A percentile compares a stretch with the other conserved stretches of the same genome.
Evolutionary conservation across 331 rosid genomes (phyloP).

Genomic region (Spiraea crenata): DNA sequence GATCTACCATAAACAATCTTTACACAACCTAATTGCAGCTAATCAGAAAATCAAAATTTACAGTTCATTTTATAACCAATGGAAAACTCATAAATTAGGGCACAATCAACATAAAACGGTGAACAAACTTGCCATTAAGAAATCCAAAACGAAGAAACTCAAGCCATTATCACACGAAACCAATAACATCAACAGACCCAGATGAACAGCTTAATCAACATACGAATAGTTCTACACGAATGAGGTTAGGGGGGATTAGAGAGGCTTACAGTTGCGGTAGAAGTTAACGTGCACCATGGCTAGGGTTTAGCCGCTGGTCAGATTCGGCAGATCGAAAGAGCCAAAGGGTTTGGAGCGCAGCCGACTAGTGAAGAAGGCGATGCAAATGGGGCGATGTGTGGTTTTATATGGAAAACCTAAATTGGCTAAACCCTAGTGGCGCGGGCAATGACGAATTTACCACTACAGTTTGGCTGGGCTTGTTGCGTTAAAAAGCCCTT

Average conservation of each 20-base stretch:
- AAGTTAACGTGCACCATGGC: conserved; percentile 41
- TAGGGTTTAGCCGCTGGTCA: conserved; percentile 6
- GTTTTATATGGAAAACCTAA: conserved; percentile 20
- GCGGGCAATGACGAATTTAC: conserved; percentile 11
- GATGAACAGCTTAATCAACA: background rate
- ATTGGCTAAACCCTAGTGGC: conserved; percentile 13
- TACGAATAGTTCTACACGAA: background rate
- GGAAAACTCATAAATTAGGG: background rate
- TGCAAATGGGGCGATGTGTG: background rate
- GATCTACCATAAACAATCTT: background rate
- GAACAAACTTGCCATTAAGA: too few species aligned
- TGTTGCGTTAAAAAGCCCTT: background rate
- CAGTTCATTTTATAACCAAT: too few species aligned
- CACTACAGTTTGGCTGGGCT: background rate
- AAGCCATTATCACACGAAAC: background rate
- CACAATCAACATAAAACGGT: background rate
- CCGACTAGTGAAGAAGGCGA: background rate
- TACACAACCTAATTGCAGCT: background rate
- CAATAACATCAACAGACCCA: background rate
- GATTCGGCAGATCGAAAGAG: background rate
- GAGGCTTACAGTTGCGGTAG: conserved; percentile 36
- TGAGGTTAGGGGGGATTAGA: too few species aligned
- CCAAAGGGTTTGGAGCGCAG: background rate
- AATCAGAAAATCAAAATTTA: background rate
- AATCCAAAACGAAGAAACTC: background rate